Base-by-base conservation (phyloP, 257 asterid species). In the Orobanche coerulescens region DNA sequence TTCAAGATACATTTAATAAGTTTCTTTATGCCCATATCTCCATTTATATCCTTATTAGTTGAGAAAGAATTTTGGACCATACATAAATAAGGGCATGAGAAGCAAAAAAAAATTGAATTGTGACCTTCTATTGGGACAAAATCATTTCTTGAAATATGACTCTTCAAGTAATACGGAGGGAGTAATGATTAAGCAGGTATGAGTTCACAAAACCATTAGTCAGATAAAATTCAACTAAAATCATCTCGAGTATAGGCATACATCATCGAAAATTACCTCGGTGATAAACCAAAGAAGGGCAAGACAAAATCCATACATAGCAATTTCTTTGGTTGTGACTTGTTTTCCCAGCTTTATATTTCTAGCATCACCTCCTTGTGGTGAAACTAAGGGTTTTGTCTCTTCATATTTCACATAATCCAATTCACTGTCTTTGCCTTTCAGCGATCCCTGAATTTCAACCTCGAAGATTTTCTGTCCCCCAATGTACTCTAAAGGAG, bases 261-360 rank as follows among this genome's bases (percentile, higher is more conserved):
- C 18, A 0, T 26, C 15, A 49, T 67, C 22, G 31, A 36, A 63
- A 62, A 43, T 31, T 76, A 85, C 99, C 97, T 93, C 99, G 0
- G 97, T 93, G 59, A 89, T 13, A 61, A 93, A 93, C 99, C 99
- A 93, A 70, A 93, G 87, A 58, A 97, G 99, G 53, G 99, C 99
- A 20, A 93, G 71, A 61, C 81, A 89, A 66, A 90, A 86, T 66
- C 97, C 99, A 70, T 80, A 89, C 39, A 80, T 68, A 70, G 99
- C 99, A 61, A 93, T 80, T 75, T 89, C 90, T 73, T 79, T 81
- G 52, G 92, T 69, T 2, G 97, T 84, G 69, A 78, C 62, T 74
- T 79, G 80, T 61, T 81, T 85, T 66, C 71, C 85, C 43, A 73
- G 75, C 30, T 64, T 78, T 62, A 31, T 31, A 71, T 59, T 71